phyloP scores from a whole-genome alignment of 2,329 filamentous ascomycete genomes.

The Botrytis fragariae region DNA sequence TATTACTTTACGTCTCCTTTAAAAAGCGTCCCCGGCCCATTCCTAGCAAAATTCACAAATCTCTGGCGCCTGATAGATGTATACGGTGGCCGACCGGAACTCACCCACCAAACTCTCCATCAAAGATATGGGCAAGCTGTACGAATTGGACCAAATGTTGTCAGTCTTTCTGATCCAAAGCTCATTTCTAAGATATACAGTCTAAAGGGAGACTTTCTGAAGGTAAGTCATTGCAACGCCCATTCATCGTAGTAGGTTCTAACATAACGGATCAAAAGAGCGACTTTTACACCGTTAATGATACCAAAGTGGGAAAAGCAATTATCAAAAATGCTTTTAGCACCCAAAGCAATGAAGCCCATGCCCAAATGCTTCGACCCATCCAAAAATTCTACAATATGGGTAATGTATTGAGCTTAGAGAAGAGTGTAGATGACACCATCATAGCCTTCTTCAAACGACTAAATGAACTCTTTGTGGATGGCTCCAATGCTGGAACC shows the following conservation, averaged over 20 bases:
- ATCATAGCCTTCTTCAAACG: conserved; percentile 38
- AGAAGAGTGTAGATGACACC: conserved; percentile 37
- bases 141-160: conserved; percentile 31
- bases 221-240: conserved; percentile 24
- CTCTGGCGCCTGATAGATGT: conserved; percentile 32
- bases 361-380: conserved; percentile 25
- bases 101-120: conserved; percentile 27
- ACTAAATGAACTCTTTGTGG: conserved; percentile 39
- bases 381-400: conserved; percentile 36
- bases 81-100: conserved; percentile 26
- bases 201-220: conserved; percentile 25
- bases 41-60: conserved; percentile 33
- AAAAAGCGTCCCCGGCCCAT: conserved; percentile 32
- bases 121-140: conserved; percentile 30
- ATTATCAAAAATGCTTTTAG: conserved; percentile 31
- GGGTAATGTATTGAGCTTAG: conserved; percentile 25
- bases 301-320: conserved; percentile 24
- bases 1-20: conserved; percentile 24
- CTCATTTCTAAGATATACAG: conserved; percentile 26
- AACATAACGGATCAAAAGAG: conserved; percentile 15
- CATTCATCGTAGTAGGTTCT: too few species aligned
- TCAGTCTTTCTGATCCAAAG: conserved; percentile 33
- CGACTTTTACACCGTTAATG: conserved; percentile 31
- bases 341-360: conserved; percentile 26
- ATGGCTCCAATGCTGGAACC: conserved; percentile 23